A percentile compares a stretch with the other conserved stretches of the same genome.
Evolutionary conservation across 306 rosid species (phyloP).

Genomic region (Dalbergia oliveri): DNA sequence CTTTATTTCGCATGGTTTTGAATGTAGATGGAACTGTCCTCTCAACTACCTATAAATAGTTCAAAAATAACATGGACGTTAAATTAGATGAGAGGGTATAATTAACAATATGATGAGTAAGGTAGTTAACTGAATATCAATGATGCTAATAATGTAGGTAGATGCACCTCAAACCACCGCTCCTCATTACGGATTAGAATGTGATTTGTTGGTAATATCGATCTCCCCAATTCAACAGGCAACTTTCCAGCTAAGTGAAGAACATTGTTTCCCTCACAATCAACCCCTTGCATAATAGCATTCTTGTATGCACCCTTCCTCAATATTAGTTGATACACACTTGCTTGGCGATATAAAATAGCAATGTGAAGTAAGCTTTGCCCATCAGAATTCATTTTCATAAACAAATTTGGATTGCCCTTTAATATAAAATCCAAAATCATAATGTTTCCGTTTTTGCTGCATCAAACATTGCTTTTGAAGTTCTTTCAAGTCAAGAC

Average conservation of each 20-base stretch:
- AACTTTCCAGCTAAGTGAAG: conserved; percentile 26
- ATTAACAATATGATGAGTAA: background rate
- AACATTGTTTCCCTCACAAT: background rate
- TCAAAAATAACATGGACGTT: background rate
- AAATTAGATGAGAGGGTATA: background rate
- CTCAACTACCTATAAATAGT: background rate
- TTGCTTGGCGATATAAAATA: background rate
- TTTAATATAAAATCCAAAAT: too few species aligned
- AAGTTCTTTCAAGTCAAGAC: background rate
- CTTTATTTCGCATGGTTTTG: background rate
- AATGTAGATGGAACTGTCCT: background rate
- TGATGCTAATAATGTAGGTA: too few species aligned
- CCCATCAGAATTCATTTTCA: background rate
- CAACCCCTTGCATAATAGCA: background rate
- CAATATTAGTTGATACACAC: background rate
- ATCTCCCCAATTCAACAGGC: background rate
- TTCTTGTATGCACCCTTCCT: background rate
- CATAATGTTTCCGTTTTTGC: background rate
- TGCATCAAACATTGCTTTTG: conserved; percentile 1
- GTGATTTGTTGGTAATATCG: background rate
- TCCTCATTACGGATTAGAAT: background rate
- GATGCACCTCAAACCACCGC: background rate
- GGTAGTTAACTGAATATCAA: background rate
- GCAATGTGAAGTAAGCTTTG: conserved; percentile 3
- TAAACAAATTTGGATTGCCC: background rate